phyloP scores from a whole-genome alignment of 305 asterid species.

The Fraxinus baroniana region DNA sequence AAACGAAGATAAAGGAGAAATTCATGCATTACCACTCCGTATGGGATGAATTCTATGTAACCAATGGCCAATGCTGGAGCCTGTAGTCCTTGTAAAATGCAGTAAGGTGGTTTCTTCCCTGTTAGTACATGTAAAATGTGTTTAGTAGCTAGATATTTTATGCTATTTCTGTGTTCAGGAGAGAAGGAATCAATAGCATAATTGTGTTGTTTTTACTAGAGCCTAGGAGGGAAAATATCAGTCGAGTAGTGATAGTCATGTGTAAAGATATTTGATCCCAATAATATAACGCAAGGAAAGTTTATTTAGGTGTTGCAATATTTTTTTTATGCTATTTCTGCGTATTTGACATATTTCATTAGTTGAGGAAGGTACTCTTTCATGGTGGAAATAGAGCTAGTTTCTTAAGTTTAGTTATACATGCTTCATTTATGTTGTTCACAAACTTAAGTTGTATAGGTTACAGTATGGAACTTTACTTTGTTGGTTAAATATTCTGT shows the following conservation, averaged over 20 bases:
- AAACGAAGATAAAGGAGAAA: neutral
- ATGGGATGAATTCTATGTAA: neutral
- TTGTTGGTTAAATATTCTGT: neutral
- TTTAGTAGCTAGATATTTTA: neutral
- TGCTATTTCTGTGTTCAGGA: constrained; percentile 8
- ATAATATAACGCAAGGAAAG: neutral
- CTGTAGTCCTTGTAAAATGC: neutral
- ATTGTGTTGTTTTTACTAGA: constrained; percentile 15
- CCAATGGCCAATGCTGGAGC: neutral
- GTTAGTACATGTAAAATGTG: constrained; percentile 11
- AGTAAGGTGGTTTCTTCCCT: constrained; percentile 3
- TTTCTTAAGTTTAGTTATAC: neutral
- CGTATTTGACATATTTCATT: neutral
- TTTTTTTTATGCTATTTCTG: no score
- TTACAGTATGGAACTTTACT: neutral
- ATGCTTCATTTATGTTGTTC: neutral
- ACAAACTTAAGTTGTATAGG: neutral
- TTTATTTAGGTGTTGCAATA: neutral
- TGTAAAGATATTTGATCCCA: constrained; percentile 4
- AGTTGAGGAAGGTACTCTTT: neutral
- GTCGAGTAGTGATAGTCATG: constrained; percentile 5
- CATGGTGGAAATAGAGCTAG: neutral
- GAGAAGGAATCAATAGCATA: constrained; percentile 18
- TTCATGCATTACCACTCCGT: neutral
- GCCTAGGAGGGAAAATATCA: constrained; percentile 4